phyloP scores from a whole-genome alignment of 805 yeast genomes.

The Kuraishia piskuri region DNA sequence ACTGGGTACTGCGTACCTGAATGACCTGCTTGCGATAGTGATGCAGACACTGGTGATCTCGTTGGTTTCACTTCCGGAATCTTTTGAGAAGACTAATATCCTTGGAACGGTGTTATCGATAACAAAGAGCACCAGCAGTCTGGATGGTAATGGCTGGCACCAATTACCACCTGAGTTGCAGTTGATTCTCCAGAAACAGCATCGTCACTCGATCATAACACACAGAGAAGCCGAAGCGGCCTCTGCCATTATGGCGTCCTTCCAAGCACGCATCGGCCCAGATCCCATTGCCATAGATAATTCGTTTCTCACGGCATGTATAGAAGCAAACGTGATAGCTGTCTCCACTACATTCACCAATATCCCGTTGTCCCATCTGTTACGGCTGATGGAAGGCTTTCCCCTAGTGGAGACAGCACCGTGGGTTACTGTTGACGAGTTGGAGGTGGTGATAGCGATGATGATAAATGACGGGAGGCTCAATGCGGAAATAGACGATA shows the following conservation, averaged over 20 bases:
- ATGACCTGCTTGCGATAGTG: too few species aligned
- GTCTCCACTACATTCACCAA: constrained; percentile 13
- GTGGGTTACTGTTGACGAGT: constrained; percentile 9
- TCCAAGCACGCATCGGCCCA: not conserved
- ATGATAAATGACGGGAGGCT: constrained; percentile 14
- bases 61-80: not conserved
- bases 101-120: not conserved
- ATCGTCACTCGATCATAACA: not conserved
- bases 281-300: not conserved
- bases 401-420: not conserved
- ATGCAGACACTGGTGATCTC: not conserved
- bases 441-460: constrained; percentile 6
- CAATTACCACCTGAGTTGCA: not conserved
- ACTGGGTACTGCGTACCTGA: too few species aligned
- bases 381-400: constrained; percentile 7
- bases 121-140: not conserved
- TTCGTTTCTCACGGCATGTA: not conserved
- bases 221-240: not conserved
- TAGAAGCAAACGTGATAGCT: constrained; percentile 14
- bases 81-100: not conserved
- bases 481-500: constrained; percentile 17
- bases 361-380: constrained; percentile 10
- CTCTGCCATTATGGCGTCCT: not conserved
- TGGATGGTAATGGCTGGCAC: too few species aligned
- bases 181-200: not conserved